phyloP scores from a whole-genome alignment of 1,284 basidiomycete species.

The Athelia psychrophila region DNA sequence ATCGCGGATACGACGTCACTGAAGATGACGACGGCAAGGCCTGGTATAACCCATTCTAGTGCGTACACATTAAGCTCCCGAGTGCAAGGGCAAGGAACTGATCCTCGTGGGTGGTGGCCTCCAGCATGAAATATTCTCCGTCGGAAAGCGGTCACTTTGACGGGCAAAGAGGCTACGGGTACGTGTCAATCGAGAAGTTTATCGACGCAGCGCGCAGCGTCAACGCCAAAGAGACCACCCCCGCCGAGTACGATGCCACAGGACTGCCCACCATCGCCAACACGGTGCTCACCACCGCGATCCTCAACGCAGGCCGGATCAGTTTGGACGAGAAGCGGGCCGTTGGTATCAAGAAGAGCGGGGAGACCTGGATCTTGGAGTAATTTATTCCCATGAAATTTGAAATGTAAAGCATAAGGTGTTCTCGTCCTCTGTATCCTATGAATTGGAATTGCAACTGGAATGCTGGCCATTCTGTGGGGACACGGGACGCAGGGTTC shows the following conservation, averaged over 20 bases:
- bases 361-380: constrained; percentile 68
- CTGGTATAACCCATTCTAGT: constrained; percentile 92
- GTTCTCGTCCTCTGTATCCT: background rate
- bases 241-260: constrained; percentile 73
- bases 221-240: constrained; percentile 65
- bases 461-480: too few relatives aligned
- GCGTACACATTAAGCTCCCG: constrained; percentile 27
- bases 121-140: constrained; percentile 90
- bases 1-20: constrained; percentile 88
- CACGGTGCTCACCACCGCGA: constrained; percentile 89
- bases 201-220: constrained; percentile 77
- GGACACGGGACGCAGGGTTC: too few relatives aligned
- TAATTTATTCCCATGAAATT: too few relatives aligned
- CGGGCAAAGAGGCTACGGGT: constrained; percentile 88
- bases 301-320: constrained; percentile 86
- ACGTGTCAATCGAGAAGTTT: constrained; percentile 92
- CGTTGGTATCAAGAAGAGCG: constrained; percentile 72
- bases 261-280: constrained; percentile 87
- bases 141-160: constrained; percentile 91
- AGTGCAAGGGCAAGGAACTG: background rate
- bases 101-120: constrained; percentile 1
- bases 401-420: background rate
- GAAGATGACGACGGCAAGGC: constrained; percentile 81
- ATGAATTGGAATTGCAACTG: too few relatives aligned
- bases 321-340: constrained; percentile 85